Evolutionary conservation across 176 grass and related monocot species (phyloP), one percentile per base, ranked within the genome.

Genomic region (Panicum miliaceum): DNA sequence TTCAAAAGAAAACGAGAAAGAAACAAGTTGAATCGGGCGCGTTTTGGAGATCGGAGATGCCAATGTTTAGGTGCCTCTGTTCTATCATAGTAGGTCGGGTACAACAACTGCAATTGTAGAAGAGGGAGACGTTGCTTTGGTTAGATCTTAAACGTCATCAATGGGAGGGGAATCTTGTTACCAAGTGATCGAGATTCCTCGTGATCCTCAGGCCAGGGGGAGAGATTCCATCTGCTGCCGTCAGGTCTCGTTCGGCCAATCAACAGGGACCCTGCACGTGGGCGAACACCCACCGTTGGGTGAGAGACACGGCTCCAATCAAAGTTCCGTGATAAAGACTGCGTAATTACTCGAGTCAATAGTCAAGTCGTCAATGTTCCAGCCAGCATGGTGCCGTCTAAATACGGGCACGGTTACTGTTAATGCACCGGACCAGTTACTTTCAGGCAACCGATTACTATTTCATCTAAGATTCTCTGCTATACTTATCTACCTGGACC

Each of bases 181-280:
- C 18, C 48, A 47, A 59, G 40, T 50, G 65, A 78, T 64, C 2
- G 45, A 67, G 62, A 80, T 68, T 38, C 78, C 18, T 35, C 7
- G 3, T 16, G 68, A 81, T 81, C 81, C 84, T 56, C 3, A 41
- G 14, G 19, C 20, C 20, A 68, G 62, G 29, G 5, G 57, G 16
- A 56, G 73, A 77, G 83, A 85, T 77, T 68, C 73, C 73, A 76
- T 45, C 35, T 7, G 74, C 20, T 60, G 34, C 11, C 20, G 18
- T 75, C 32, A 75, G 22, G n/a, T n/a, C n/a, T n/a, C 54, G 54
- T 58, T 58, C 19, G 52, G 18, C 52, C 57, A 59, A 59, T 20
- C 69, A 50, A 8, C 43, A 27, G 20, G 43, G 14, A 45, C 41
- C 43, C 15, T 20, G 47, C 76, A 47, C 42, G 58, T 78, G 48